A percentile compares a stretch with the other conserved stretches of the same genome.
Evolutionary conservation across 2,329 filamentous ascomycete genomes (phyloP).

Genomic region (Calonectria ilicicola): DNA sequence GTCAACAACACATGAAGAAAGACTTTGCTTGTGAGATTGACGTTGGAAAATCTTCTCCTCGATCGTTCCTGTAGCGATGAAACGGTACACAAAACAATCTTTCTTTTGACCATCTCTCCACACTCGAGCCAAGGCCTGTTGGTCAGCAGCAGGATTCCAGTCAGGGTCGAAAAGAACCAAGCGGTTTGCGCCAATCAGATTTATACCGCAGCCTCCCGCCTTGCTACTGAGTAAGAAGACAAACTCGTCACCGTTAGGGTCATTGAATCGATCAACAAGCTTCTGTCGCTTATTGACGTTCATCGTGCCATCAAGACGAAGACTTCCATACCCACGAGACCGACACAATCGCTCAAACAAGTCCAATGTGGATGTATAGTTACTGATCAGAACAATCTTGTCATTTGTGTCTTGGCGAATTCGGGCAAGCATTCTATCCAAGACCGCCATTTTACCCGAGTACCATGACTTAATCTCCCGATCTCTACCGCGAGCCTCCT

Average conservation of each 20-base stretch:
- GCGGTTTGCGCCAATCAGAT: slow-evolving; percentile 93
- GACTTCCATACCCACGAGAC: slow-evolving; percentile 82
- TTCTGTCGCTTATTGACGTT: slow-evolving; percentile 97
- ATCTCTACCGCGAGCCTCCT: slow-evolving; percentile 88
- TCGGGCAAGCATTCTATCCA: slow-evolving; percentile 97
- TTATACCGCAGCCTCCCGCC: slow-evolving; percentile 95
- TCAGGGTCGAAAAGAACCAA: slow-evolving; percentile 96
- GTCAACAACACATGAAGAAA: slow-evolving; percentile 97
- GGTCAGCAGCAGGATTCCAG: slow-evolving; percentile 98
- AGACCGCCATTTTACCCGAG: slow-evolving; percentile 96
- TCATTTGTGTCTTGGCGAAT: slow-evolving; percentile 97
- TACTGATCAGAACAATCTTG: slow-evolving; percentile 99
- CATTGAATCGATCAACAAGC: slow-evolving; percentile 97
- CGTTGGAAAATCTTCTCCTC: slow-evolving; percentile 99
- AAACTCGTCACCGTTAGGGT: slow-evolving; percentile 90
- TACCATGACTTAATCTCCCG: slow-evolving; percentile 96
- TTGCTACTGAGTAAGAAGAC: slow-evolving; percentile 97
- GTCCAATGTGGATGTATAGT: slow-evolving; percentile 96
- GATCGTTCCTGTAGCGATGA: slow-evolving; percentile 97
- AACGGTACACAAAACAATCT: slow-evolving; percentile 99
- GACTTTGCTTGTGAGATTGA: slow-evolving; percentile 96
- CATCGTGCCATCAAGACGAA: slow-evolving; percentile 97
- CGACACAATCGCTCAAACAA: slow-evolving; percentile 94
- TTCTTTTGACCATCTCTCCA: slow-evolving; percentile 99
- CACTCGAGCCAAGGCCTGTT: slow-evolving; percentile 95